A percentile compares a stretch with the other conserved stretches of the same genome.
Conservation (phyloP, 176 grass and related monocot species). For the Coix lacrymajobi region DNA sequence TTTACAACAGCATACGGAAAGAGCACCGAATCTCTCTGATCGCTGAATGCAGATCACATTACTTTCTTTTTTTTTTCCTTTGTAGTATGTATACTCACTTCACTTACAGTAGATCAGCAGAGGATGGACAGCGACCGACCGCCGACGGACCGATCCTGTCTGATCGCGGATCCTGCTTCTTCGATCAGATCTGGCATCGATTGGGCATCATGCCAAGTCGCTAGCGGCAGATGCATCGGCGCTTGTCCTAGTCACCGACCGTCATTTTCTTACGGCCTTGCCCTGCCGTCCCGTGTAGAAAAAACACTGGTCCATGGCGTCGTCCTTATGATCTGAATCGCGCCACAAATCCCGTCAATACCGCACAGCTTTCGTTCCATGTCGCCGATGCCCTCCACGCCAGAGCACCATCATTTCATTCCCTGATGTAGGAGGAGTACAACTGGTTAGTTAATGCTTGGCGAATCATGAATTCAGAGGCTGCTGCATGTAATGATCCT, state of each 20-base stretch:
- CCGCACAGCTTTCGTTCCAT: too few species aligned
- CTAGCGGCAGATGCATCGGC: not conserved
- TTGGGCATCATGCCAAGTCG: not conserved
- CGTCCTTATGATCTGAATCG: not conserved
- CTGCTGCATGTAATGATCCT: not conserved
- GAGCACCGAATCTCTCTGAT: not conserved
- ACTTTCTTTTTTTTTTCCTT: not conserved
- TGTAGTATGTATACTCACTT: too few species aligned
- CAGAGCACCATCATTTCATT: not conserved
- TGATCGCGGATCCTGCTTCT: not conserved
- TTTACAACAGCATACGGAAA: too few species aligned
- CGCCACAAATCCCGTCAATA: not conserved
- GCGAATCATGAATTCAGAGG: not conserved
- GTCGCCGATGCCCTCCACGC: not conserved
- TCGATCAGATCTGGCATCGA: not conserved
- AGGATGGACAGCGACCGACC: not conserved
- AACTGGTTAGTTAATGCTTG: too few species aligned
- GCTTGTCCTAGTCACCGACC: not conserved
- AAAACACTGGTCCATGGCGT: not conserved
- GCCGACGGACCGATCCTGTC: not conserved
- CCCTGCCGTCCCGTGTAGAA: constrained; percentile 8
- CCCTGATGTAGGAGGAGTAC: too few species aligned
- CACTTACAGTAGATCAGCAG: not conserved
- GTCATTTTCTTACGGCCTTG: not conserved
- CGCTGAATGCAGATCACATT: not conserved